Conservation (phyloP, 257 asterid genomes). For the Fraxinus cuspidata region DNA sequence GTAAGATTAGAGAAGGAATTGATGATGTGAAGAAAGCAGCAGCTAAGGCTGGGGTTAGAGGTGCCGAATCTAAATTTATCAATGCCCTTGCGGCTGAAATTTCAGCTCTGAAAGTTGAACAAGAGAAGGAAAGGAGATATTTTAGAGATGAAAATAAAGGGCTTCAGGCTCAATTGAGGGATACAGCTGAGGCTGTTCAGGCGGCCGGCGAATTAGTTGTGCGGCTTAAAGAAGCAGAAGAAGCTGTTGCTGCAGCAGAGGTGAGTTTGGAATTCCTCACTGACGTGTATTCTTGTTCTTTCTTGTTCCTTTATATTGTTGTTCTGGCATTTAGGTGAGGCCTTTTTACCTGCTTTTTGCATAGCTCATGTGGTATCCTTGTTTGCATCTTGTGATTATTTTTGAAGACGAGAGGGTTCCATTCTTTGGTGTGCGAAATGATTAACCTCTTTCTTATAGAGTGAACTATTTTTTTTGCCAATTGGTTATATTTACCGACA, state of each 20-base stretch:
- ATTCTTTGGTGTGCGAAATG: background rate
- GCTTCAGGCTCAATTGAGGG: slow-evolving; percentile 93
- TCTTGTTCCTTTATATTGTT: slow-evolving; percentile 18
- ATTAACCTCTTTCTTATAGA: background rate
- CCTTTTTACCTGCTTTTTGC: background rate
- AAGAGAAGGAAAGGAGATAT: slow-evolving; percentile 83
- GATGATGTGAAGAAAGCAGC: slow-evolving; percentile 97
- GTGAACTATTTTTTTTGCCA: background rate
- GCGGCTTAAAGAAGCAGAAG: slow-evolving; percentile 93
- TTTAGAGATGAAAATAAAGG: slow-evolving; percentile 83
- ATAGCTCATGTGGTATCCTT: background rate
- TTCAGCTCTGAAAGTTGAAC: slow-evolving; percentile 75
- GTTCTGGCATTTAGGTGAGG: background rate
- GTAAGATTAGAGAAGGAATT: slow-evolving; percentile 79
- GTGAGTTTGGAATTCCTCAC: slow-evolving; percentile 45
- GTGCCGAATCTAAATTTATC: slow-evolving; percentile 86
- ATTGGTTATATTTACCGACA: background rate
- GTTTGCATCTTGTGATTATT: background rate
- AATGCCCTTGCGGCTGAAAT: slow-evolving; percentile 88
- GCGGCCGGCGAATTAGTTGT: slow-evolving; percentile 97
- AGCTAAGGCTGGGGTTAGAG: slow-evolving; percentile 89
- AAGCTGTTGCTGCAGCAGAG: slow-evolving; percentile 79
- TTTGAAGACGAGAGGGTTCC: background rate
- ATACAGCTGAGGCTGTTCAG: slow-evolving; percentile 99
- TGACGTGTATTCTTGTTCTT: slow-evolving; percentile 13